phyloP scores from a whole-genome alignment of 768 basidiomycete species.

The Plicaturopsis crispa region DNA sequence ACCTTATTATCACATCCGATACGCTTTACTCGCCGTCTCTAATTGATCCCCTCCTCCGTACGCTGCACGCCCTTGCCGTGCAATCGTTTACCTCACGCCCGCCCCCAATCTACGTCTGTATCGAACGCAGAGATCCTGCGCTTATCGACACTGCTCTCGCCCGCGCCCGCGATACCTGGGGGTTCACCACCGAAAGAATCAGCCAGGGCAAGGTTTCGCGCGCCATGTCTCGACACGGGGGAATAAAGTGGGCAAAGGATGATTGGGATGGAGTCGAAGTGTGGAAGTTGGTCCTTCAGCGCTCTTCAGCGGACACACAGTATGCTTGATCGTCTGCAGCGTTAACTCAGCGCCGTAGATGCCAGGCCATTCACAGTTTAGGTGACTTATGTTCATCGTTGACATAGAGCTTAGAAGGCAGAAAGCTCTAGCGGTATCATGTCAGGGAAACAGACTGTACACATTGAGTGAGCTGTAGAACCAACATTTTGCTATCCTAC shows the following conservation, averaged over 20 bases:
- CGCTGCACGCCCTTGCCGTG: slow-evolving; percentile 45
- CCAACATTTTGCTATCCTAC: too few species aligned
- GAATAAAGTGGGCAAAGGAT: slow-evolving; percentile 49
- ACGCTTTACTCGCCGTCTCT: slow-evolving; percentile 66
- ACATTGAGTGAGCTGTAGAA: too few species aligned
- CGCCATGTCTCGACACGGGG: slow-evolving; percentile 50
- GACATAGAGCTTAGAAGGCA: too few species aligned
- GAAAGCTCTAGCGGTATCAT: too few species aligned
- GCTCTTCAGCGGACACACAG: slow-evolving; percentile 7
- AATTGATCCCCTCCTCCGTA: slow-evolving; percentile 60
- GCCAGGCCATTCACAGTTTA: too few species aligned
- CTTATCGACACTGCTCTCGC: slow-evolving; percentile 53
- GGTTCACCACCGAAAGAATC: slow-evolving; percentile 52
- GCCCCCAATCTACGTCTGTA: slow-evolving; percentile 52
- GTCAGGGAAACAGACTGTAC: too few species aligned
- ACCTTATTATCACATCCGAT: slow-evolving; percentile 78
- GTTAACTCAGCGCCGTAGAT: slow-evolving; percentile 1
- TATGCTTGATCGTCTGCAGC: not conserved
- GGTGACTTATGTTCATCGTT: too few species aligned
- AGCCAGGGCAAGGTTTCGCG: slow-evolving; percentile 51
- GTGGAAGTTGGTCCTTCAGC: slow-evolving; percentile 58
- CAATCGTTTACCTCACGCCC: slow-evolving; percentile 15
- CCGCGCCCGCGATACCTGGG: slow-evolving; percentile 46
- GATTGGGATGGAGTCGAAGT: slow-evolving; percentile 84
- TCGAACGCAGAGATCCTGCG: slow-evolving; percentile 72